Conservation (phyloP, 2,329 filamentous ascomycete genomes). For the Ophiostoma triangulosporum region DNA sequence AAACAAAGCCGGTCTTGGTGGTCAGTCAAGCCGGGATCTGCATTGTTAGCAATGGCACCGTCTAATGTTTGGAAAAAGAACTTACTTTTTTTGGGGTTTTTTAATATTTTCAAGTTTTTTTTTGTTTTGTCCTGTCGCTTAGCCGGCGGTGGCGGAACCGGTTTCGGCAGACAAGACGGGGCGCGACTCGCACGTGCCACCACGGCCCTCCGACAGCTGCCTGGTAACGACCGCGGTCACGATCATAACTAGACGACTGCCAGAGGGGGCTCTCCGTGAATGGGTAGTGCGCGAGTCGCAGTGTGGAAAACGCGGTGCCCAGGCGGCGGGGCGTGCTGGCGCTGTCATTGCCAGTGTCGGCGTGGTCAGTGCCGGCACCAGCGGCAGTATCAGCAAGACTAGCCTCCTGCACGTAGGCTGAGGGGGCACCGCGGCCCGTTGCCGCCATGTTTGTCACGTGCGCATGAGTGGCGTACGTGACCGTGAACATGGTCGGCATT, state of each 20-base stretch:
- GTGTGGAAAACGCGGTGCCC: background rate
- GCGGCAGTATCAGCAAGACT: background rate
- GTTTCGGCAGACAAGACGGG: too few species aligned
- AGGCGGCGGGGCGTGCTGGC: background rate
- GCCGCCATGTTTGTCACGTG: too few species aligned
- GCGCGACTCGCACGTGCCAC: background rate
- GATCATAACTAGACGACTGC: background rate
- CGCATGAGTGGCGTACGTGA: too few species aligned
- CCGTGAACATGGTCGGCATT: too few species aligned
- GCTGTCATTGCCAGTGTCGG: background rate
- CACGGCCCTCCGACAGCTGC: background rate
- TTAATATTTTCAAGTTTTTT: background rate
- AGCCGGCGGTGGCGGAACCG: too few species aligned
- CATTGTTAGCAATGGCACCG: background rate
- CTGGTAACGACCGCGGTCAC: too few species aligned
- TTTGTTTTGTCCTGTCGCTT: too few species aligned
- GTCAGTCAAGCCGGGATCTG: background rate
- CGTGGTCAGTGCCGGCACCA: background rate
- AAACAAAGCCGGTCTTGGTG: background rate
- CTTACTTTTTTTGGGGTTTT: background rate
- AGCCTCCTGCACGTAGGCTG: background rate
- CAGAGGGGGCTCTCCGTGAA: background rate
- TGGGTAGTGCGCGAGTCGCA: background rate
- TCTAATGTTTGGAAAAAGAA: background rate
- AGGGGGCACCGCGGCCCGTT: too few species aligned